A percentile compares a stretch with the other conserved stretches of the same genome.
Conservation (phyloP, 192 early-diverging fungal species). For the Mortierella hygrophila region DNA sequence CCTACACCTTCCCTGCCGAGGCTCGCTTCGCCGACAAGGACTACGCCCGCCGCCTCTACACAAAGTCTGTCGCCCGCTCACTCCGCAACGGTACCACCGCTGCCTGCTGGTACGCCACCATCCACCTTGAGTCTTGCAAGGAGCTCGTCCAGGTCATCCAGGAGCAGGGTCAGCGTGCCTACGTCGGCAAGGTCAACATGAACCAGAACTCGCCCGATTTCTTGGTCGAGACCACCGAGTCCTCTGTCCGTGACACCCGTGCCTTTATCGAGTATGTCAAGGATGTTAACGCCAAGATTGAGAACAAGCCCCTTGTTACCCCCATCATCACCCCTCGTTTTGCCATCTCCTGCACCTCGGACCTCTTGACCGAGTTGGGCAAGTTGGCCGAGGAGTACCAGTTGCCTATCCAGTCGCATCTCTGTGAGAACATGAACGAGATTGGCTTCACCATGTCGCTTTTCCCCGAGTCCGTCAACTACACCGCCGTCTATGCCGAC, state of each 20-base stretch:
- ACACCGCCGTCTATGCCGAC: slow-evolving; percentile 84
- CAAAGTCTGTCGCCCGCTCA: slow-evolving; percentile 73
- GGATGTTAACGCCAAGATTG: slow-evolving; percentile 28
- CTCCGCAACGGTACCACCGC: slow-evolving; percentile 91
- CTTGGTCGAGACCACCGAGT: slow-evolving; percentile 80
- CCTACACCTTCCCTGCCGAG: slow-evolving; percentile 93
- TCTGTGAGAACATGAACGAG: slow-evolving; percentile 88
- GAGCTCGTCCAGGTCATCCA: slow-evolving; percentile 80
- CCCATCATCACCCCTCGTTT: slow-evolving; percentile 96
- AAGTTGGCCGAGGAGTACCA: slow-evolving; percentile 76
- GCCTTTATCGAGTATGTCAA: slow-evolving; percentile 73
- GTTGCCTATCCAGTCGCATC: slow-evolving; percentile 93
- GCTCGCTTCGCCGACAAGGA: slow-evolving; percentile 74
- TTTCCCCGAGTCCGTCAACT: slow-evolving; percentile 78
- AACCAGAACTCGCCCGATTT: slow-evolving; percentile 86
- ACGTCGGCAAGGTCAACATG: slow-evolving; percentile 98
- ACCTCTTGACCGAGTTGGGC: slow-evolving; percentile 78
- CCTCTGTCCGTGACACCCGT: slow-evolving; percentile 75
- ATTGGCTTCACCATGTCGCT: slow-evolving; percentile 79
- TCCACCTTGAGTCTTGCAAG: slow-evolving; percentile 83
- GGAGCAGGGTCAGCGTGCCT: slow-evolving; percentile 89
- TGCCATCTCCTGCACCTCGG: slow-evolving; percentile 83
- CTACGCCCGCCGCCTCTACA: slow-evolving; percentile 79
- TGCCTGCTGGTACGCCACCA: slow-evolving; percentile 93
- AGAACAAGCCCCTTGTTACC: slow-evolving; percentile 62